Evolutionary conservation across 768 basidiomycete species (phyloP).

Genomic region (Amanita fuliginea): DNA sequence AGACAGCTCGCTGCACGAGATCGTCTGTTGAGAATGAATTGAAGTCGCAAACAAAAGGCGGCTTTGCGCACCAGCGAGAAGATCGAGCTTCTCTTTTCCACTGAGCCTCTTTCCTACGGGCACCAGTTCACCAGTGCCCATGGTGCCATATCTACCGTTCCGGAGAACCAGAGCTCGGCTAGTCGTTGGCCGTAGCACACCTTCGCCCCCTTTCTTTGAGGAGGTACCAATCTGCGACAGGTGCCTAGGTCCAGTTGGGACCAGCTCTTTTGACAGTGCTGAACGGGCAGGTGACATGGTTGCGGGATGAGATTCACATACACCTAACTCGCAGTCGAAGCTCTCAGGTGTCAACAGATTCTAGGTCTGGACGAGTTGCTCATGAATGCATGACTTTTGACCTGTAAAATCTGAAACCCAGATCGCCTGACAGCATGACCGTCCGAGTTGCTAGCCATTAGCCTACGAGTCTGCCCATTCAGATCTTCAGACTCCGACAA

Average conservation of each 20-base stretch:
- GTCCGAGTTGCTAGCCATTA: neutral
- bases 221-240: slow-evolving; percentile 22
- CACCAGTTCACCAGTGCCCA: slow-evolving; percentile 59
- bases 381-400: no score
- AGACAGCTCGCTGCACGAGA: slow-evolving; percentile 48
- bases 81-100: slow-evolving; percentile 72
- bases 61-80: slow-evolving; percentile 50
- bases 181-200: slow-evolving; percentile 50
- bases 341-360: neutral
- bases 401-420: no score
- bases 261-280: slow-evolving; percentile 31
- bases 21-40: slow-evolving; percentile 41
- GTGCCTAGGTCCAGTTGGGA: slow-evolving; percentile 44
- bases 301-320: neutral
- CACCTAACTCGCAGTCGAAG: neutral
- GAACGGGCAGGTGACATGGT: neutral
- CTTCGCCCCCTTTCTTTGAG: slow-evolving; percentile 30
- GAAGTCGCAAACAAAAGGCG: slow-evolving; percentile 7
- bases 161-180: slow-evolving; percentile 64
- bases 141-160: slow-evolving; percentile 64
- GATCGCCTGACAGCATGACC: neutral
- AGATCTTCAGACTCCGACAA: slow-evolving; percentile 1
- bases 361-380: no score
- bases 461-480: no score
- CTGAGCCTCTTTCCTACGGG: slow-evolving; percentile 41